Base-by-base conservation (phyloP, 805 yeast species). In the Candida endomychidarum region DNA sequence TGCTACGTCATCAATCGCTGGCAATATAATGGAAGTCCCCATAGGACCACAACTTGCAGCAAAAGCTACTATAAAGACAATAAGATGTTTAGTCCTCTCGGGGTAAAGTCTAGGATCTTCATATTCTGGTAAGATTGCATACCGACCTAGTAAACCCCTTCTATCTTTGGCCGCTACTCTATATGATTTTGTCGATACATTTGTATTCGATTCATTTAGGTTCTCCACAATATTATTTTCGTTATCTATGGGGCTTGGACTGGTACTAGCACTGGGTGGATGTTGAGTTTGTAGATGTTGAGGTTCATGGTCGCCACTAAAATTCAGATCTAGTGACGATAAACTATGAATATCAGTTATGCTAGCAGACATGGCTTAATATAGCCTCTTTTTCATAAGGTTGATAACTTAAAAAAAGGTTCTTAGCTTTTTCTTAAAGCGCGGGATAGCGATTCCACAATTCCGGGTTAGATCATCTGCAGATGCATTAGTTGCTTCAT, bases 21-120 rank as follows among this genome's bases (percentile, higher is more conserved):
- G 96, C 36, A 84, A 74, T 53, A 87, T 70, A 37, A 87, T 85
- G 0, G 93, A 82, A 1, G 93, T 82, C 9, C 93, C 95, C 93
- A 87, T 84, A 5, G 96, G 95, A 0, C 95, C 96, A 39, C 84
- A 74, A 56, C 83, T 64, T 1, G 90, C 84, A 5, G 90, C 89
- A 42, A 76, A 63, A 0, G 91, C 90, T 35, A 86, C 78, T 11
- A 85, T 65, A 23, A 75, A 64, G 0, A 85, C 84, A 31, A 87
- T 67, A n/a, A 70, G 39, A 36, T 60, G 52, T 52, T 86, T 86
- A 40, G 72, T 53, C 2, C 44, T 43, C 1, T 49, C 42, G 4
- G 88, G 81, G 50, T 82, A 78, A 11, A 75, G 76, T 41, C 88
- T 62, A 1, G 96, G 82, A 52, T 87, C 87, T 33, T 75, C 75